Evolutionary conservation across 1,139 yeast species (phyloP).

Genomic region (Kluyveromyces sp.): DNA sequence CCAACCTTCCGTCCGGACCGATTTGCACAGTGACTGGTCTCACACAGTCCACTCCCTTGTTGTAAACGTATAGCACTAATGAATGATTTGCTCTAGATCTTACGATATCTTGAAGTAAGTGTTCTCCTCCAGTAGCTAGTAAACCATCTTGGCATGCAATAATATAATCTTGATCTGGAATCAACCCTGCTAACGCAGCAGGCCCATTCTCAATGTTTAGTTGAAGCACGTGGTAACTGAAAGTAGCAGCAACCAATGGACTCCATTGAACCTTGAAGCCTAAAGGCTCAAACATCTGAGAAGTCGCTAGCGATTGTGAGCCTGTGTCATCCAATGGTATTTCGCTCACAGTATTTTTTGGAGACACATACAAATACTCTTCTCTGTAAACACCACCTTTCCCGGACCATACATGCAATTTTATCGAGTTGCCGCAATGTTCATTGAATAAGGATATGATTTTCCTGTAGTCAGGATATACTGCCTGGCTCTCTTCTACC

Average conservation of each 20-base stretch:
- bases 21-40: constrained; percentile 82
- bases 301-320: constrained; percentile 8
- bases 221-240: constrained; percentile 79
- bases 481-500: constrained; percentile 19
- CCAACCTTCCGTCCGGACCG: constrained; percentile 70
- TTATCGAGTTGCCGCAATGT: constrained; percentile 30
- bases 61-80: constrained; percentile 65
- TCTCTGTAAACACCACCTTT: constrained; percentile 61
- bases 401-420: constrained; percentile 75
- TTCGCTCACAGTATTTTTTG: constrained; percentile 23
- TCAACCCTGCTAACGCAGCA: constrained; percentile 74
- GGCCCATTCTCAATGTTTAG: constrained; percentile 69
- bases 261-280: constrained; percentile 74
- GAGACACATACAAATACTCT: constrained; percentile 23
- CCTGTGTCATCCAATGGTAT: constrained; percentile 17
- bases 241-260: constrained; percentile 67
- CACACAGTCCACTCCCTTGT: constrained; percentile 75
- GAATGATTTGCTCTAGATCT: constrained; percentile 49
- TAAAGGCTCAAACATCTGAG: constrained; percentile 32
- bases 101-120: constrained; percentile 62
- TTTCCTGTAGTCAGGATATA: constrained; percentile 33
- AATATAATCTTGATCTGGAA: constrained; percentile 82
- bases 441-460: constrained; percentile 29
- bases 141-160: constrained; percentile 84
- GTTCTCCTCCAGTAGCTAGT: constrained; percentile 80